Evolutionary conservation across 2,329 filamentous ascomycete species (phyloP).

Genomic region (Madurella mycetomatis): DNA sequence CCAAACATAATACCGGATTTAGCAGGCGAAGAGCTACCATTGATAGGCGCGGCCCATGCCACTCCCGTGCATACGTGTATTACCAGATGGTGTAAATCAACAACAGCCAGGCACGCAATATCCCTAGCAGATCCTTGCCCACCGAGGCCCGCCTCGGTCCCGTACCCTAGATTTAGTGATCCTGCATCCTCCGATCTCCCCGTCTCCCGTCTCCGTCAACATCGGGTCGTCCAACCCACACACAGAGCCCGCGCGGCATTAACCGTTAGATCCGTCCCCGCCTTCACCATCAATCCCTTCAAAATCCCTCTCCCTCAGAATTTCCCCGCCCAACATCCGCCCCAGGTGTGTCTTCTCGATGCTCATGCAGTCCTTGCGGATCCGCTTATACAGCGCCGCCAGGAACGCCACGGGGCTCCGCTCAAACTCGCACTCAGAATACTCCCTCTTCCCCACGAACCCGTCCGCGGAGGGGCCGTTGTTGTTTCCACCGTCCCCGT

Average conservation of each 20-base stretch:
- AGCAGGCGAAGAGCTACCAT: too few relatives aligned
- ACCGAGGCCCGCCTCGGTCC: too few relatives aligned
- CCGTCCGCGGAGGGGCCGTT: conserved; percentile 28
- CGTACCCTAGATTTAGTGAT: background rate
- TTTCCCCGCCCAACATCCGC: conserved; percentile 19
- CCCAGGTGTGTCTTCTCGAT: conserved; percentile 22
- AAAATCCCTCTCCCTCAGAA: conserved; percentile 20
- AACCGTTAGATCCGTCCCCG: background rate
- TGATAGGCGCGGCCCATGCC: too few relatives aligned
- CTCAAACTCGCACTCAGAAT: conserved; percentile 24
- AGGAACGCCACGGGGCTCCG: conserved; percentile 38
- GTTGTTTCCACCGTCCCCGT: background rate
- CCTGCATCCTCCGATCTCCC: background rate
- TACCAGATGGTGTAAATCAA: too few relatives aligned
- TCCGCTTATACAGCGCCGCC: conserved; percentile 32
- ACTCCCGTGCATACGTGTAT: too few relatives aligned
- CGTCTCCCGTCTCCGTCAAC: background rate
- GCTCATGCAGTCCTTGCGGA: conserved; percentile 22
- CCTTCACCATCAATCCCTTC: background rate
- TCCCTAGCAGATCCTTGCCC: too few relatives aligned
- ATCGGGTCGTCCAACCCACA: too few relatives aligned
- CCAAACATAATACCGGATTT: too few relatives aligned
- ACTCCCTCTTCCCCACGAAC: conserved; percentile 31
- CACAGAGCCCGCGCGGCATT: too few relatives aligned
- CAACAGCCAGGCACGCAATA: too few relatives aligned